A percentile compares a stretch with the other conserved stretches of the same genome.
Conservation (phyloP, 169 alveolate species). For the Fabrea salina region DNA sequence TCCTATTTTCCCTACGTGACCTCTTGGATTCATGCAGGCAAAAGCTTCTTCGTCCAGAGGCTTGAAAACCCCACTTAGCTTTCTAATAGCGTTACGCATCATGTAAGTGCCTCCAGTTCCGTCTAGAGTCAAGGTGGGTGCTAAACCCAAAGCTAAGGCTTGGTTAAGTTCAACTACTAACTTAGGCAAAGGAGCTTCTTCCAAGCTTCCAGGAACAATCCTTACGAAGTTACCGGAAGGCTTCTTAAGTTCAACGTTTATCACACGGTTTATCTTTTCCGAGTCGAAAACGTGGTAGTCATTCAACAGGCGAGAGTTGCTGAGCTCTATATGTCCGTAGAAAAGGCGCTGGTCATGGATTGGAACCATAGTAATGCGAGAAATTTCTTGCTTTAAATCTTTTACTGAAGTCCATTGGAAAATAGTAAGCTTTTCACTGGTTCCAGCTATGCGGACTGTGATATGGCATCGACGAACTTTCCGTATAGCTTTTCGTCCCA, state of each 20-base stretch:
- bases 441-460: constrained; percentile 21
- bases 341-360: background rate
- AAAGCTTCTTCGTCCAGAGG: constrained; percentile 99
- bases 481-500: too few relatives aligned
- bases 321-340: constrained; percentile 28
- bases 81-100: constrained; percentile 85
- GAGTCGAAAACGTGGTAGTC: constrained; percentile 11
- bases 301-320: background rate
- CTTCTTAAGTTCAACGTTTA: background rate
- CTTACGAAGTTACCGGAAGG: background rate
- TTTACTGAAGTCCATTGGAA: constrained; percentile 16
- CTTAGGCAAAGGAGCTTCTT: background rate
- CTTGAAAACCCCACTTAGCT: constrained; percentile 93
- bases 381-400: constrained; percentile 24
- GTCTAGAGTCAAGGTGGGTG: constrained; percentile 95
- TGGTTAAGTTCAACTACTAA: constrained; percentile 81
- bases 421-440: background rate
- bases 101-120: constrained; percentile 98
- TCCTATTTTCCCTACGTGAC: constrained; percentile 93
- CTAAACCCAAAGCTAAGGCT: constrained; percentile 90
- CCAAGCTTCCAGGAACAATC: background rate
- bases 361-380: background rate
- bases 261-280: too few relatives aligned
- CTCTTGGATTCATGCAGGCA: constrained; percentile 98
- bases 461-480: background rate